Percentiles rank a stretch among this genome's conserved stretches.
Conservation (phyloP, 495 filamentous ascomycete genomes). For the Neurospora hispaniola region DNA sequence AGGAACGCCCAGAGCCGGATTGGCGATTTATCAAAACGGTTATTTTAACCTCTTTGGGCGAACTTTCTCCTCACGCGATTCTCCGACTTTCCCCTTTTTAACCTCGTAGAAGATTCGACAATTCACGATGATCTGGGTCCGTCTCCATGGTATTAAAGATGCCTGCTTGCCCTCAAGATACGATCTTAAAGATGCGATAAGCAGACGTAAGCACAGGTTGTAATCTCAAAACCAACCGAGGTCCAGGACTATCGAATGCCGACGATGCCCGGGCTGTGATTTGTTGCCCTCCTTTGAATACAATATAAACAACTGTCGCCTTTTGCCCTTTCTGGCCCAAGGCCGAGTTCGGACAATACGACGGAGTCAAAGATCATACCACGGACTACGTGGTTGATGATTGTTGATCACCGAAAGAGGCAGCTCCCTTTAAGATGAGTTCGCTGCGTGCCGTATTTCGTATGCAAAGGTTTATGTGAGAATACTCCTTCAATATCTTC, state of each 20-base stretch:
- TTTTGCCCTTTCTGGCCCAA: neutral
- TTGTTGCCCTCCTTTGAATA: neutral
- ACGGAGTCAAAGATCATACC: neutral
- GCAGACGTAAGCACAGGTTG: neutral
- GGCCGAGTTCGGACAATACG: neutral
- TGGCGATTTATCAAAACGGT: neutral
- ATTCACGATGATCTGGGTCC: neutral
- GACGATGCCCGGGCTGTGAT: neutral
- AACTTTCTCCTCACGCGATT: neutral
- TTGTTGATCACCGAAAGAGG: neutral
- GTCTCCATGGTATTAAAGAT: neutral
- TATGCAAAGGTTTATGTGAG: neutral
- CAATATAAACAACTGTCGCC: neutral
- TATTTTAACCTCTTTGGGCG: neutral
- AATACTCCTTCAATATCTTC: neutral
- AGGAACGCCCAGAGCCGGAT: neutral
- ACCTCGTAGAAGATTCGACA: neutral
- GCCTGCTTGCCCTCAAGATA: too few species aligned
- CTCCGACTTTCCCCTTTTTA: neutral
- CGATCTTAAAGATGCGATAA: neutral
- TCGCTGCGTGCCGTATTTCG: neutral
- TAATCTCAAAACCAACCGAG: neutral
- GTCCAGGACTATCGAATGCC: neutral
- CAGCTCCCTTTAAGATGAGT: neutral
- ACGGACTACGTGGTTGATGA: neutral